Conservation (phyloP, 1,284 basidiomycete species). For the Inonotus obliquus region DNA sequence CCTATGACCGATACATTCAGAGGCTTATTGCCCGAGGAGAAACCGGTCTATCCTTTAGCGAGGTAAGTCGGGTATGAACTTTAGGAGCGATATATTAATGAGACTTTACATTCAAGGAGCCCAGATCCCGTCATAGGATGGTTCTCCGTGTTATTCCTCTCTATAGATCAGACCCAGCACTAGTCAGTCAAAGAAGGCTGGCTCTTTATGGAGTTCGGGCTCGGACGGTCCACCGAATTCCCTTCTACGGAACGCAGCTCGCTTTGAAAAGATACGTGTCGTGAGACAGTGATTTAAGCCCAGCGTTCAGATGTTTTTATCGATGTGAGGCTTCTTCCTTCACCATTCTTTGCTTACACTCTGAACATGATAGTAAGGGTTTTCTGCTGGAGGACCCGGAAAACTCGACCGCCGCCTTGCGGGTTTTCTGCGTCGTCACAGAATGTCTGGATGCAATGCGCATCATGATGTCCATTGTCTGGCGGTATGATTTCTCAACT, state of each 20-base stretch:
- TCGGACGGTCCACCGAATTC: constrained; percentile 45
- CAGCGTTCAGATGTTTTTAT: constrained; percentile 47
- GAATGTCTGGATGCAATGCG: constrained; percentile 56
- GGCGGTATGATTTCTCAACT: constrained; percentile 41
- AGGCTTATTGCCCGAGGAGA: constrained; percentile 81
- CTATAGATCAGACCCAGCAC: constrained; percentile 47
- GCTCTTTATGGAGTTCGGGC: constrained; percentile 61
- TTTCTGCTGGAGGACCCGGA: background rate
- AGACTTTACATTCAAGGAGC: constrained; percentile 25
- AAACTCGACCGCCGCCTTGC: constrained; percentile 29
- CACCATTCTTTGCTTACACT: background rate
- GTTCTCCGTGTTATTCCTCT: constrained; percentile 69
- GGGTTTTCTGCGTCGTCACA: constrained; percentile 51
- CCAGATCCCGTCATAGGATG: constrained; percentile 55
- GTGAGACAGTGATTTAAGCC: constrained; percentile 69
- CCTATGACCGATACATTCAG: constrained; percentile 82
- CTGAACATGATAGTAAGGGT: background rate
- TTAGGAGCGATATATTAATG: background rate
- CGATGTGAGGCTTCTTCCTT: too few relatives aligned
- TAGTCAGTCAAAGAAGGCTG: constrained; percentile 62
- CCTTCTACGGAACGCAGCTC: constrained; percentile 44
- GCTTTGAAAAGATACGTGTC: constrained; percentile 66
- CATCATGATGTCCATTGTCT: constrained; percentile 62
- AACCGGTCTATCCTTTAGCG: constrained; percentile 45
- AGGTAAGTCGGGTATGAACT: constrained; percentile 35